Evolutionary conservation across 306 rosid genomes (phyloP).

Genomic region (Cucumis hystrix): DNA sequence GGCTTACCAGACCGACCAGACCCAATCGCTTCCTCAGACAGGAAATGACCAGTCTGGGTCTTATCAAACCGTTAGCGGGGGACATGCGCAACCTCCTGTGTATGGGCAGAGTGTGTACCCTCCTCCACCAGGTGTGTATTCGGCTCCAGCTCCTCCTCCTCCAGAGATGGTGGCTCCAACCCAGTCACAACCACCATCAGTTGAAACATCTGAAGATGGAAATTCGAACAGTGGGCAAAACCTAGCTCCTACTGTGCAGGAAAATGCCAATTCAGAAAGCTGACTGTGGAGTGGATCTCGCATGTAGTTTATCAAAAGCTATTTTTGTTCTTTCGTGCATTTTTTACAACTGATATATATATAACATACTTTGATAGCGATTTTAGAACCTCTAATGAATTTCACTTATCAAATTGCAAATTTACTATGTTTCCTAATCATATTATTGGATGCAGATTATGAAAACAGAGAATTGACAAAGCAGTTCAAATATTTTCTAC

Average conservation of each 20-base stretch:
- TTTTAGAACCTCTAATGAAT: not conserved
- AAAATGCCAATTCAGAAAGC: constrained; percentile 15
- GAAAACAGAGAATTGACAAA: not conserved
- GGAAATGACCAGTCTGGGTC: constrained; percentile 18
- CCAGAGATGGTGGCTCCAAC: constrained; percentile 8
- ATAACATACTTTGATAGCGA: not conserved
- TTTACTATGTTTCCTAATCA: not conserved
- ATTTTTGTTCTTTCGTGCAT: not conserved
- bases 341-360: not conserved
- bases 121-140: constrained; percentile 14
- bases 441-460: constrained; percentile 1
- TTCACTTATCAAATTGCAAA: not conserved
- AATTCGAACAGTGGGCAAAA: constrained; percentile 10
- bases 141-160: constrained; percentile 4
- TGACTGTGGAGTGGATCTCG: constrained; percentile 1
- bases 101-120: constrained; percentile 24
- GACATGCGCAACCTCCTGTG: constrained; percentile 16
- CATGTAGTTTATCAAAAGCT: not conserved
- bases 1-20: constrained; percentile 19
- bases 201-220: constrained; percentile 10
- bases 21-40: constrained; percentile 19
- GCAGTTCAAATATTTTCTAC: not conserved
- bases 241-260: constrained; percentile 14
- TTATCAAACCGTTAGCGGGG: constrained; percentile 22
- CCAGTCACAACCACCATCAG: constrained; percentile 11